Conservation (phyloP, 257 asterid genomes). For the Euphrasia confusa region DNA sequence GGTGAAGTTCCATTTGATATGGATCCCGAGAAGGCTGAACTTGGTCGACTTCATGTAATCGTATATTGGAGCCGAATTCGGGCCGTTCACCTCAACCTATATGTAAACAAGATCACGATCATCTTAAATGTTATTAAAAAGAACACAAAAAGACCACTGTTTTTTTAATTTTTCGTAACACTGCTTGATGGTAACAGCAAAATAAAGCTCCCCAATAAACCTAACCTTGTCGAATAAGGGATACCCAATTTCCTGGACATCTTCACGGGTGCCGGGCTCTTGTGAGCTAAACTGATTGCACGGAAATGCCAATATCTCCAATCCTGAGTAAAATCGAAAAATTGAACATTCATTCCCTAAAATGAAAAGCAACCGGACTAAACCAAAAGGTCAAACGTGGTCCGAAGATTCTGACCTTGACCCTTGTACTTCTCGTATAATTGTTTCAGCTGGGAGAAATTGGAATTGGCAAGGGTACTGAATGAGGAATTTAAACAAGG, state of each 20-base stretch:
- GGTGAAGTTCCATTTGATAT: constrained; percentile 84
- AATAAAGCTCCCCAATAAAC: too few relatives aligned
- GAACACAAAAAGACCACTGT: too few relatives aligned
- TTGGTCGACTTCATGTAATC: constrained; percentile 70
- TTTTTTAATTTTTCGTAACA: too few relatives aligned
- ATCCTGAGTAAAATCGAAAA: constrained; percentile 32
- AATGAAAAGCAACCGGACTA: constrained; percentile 6
- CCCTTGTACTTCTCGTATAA: constrained; percentile 70
- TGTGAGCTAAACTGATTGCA: constrained; percentile 94
- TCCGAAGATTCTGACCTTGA: constrained; percentile 44
- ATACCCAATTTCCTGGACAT: constrained; percentile 65
- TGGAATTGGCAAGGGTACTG: constrained; percentile 85
- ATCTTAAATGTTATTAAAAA: too few relatives aligned
- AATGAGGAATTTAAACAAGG: constrained; percentile 27
- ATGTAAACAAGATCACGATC: too few relatives aligned
- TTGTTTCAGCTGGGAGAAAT: constrained; percentile 64
- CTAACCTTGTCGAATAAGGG: constrained; percentile 84
- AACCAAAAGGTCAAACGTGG: constrained; percentile 9
- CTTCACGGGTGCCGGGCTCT: constrained; percentile 89
- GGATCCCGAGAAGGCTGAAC: constrained; percentile 68
- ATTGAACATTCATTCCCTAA: neutral
- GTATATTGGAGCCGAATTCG: too few relatives aligned
- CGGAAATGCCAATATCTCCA: constrained; percentile 94
- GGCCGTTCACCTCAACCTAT: too few relatives aligned
- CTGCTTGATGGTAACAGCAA: too few relatives aligned